Conservation (phyloP, 345 rosid genomes). For the Hibiscus syriacus region DNA sequence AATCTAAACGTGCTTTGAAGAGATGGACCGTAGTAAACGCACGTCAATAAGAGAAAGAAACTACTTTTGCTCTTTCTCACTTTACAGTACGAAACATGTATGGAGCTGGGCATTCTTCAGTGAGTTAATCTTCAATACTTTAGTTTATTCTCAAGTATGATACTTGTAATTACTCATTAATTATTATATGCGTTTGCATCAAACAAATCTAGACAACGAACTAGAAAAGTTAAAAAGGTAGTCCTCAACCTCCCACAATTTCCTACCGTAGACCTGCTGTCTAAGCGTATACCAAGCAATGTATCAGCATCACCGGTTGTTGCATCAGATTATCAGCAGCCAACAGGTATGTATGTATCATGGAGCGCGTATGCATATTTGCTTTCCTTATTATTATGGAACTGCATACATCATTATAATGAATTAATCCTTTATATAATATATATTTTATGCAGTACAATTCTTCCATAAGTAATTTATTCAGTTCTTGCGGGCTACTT, state of each 20-base stretch:
- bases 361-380: background rate
- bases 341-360: background rate
- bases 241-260: constrained; percentile 61
- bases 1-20: no score
- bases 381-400: background rate
- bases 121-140: constrained; percentile 14
- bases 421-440: no score
- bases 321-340: constrained; percentile 1
- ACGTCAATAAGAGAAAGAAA: constrained; percentile 47
- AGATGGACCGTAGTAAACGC: no score
- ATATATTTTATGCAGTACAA: no score
- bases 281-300: constrained; percentile 18
- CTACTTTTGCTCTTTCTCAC: constrained; percentile 90
- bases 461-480: background rate
- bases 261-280: constrained; percentile 23
- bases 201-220: constrained; percentile 26
- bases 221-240: constrained; percentile 40
- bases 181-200: background rate
- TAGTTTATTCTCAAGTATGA: background rate
- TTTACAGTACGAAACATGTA: constrained; percentile 60
- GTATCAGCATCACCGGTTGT: constrained; percentile 5
- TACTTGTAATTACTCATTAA: background rate
- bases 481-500: constrained; percentile 6
- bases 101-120: constrained; percentile 63
- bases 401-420: no score